Evolutionary conservation across 192 early-diverging fungal genomes (phyloP), one percentile per base, ranked within the genome.

Genomic region (Gonapodya sp.): DNA sequence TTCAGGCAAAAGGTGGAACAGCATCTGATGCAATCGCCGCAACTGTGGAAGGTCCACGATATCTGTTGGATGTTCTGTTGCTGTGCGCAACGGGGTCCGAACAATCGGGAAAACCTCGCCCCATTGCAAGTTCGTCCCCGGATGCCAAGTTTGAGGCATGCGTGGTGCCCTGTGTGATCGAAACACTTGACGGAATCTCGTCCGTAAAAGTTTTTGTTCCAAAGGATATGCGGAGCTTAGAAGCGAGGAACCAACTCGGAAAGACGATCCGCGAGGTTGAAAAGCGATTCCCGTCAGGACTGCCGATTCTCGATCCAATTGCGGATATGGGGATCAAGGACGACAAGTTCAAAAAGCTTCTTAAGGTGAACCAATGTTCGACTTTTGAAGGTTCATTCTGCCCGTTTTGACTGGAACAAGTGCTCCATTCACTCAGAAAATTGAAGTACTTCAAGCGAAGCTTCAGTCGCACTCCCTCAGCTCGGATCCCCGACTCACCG

Each of bases 261-360:
- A 91, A 91, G 79, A 91, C 87, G 16, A 75, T 99, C 2, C 74
- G 86, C 37, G 94, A 95, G 83, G 91, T 96, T 0, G 82, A 91
- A 75, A 86, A 84, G 78, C 90, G 95, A 36, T 93, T 96, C 73
- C 87, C 88, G 0, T 89, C 92, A 72, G 92, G 92, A 0, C 85
- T 95, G 18, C 97, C 95, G n/a, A 83, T 92, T 32, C 84, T 99
- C 84, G 96, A 99, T 81, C 96, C 97, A 18, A 84, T 96, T 36
- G 88, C 90, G 36, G 94, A 99, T 80, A 96, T 97, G 94, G 86
- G 87, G 33, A 96, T 99, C 81, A 90, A 84, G 46, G 96, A 96
- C 73, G 87, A 89, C 74, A 89, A 81, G 1, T 96, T 96, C 83
- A 88, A 91, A 79, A 92, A 92, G 79, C 87, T 95, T 1, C 84